Base-by-base conservation (phyloP, 495 filamentous ascomycete species). In the Penicillium simplicissimum region DNA sequence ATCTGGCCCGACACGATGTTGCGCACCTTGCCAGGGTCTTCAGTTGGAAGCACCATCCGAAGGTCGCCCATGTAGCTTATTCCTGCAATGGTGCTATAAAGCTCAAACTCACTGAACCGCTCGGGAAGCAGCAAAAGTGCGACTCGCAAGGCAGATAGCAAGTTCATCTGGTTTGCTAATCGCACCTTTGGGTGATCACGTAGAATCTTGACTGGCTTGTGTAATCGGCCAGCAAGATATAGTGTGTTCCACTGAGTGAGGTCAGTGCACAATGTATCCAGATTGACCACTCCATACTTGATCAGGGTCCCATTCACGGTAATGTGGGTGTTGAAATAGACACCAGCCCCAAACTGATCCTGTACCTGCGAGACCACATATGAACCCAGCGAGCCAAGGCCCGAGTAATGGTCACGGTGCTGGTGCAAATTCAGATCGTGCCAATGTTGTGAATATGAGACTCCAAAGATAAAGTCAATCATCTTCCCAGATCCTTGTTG, bases 381-480 rank as follows among this genome's bases (percentile, higher is more conserved):
- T 14, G 92, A 97, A 1, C 93, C 93, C 19, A 97, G 79, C 19
- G 85, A 89, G n/a, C 90, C 90, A 3, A 98, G 76, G 11, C 83
- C 85, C 2, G 92, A 97, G 76, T 98, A 98, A 74, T 98, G 95
- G 70, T 96, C 86, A 10, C 90, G 88, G 68, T 98, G 91, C 68
- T 96, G 89, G 55, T 79, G 76, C 33, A 98, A 80, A 72, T 98
- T 98, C 48, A 98, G 76, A 19, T 87, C 89, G 77, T 98, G 95
- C 93, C 94, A 98, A 75, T 98, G 95, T 70, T 98, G 90, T 3
- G 91, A 93, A 73, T 96, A 90, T 6, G 89, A 91, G 13, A 98
- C 94, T 35, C 95, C 96, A 65, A 98, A 96, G 58, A 98, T 96
- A 68, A 98, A 95, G 73, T 98, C 95, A 65, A 98, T 96, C 90